Conservation (phyloP, 169 alveolate species). For the Cryptosporidium felis region DNA sequence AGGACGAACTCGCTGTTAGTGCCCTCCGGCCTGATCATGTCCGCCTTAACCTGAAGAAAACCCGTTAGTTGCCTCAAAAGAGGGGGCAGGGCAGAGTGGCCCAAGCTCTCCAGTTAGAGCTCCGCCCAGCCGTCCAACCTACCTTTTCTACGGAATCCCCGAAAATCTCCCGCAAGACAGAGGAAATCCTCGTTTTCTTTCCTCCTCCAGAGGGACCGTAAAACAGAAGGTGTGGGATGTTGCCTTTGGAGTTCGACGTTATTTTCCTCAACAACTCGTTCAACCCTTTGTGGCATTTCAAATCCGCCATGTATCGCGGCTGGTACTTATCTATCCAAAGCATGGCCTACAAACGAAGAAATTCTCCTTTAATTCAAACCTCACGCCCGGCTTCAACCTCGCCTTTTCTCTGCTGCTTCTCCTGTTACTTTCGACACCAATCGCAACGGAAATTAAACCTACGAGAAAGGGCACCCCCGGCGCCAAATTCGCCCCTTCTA, state of each 20-base stretch:
- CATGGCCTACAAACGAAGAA: conserved; percentile 67
- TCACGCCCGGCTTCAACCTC: too few species aligned
- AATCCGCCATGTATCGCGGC: conserved; percentile 86
- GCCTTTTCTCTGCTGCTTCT: too few species aligned
- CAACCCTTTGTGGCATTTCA: conserved; percentile 85
- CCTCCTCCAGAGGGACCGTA: conserved; percentile 99
- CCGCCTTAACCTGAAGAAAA: conserved; percentile 81
- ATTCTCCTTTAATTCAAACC: too few species aligned
- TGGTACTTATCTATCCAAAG: conserved; percentile 95
- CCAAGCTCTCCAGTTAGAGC: too few species aligned
- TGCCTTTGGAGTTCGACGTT: conserved; percentile 84
- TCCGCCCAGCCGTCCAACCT: too few species aligned
- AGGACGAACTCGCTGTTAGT: conserved; percentile 80
- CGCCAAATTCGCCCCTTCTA: too few species aligned
- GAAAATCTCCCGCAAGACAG: conserved; percentile 90
- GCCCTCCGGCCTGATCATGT: conserved; percentile 79
- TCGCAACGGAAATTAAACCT: too few species aligned
- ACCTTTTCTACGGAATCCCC: conserved; percentile 85
- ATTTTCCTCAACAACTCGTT: conserved; percentile 85
- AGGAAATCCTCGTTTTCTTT: conserved; percentile 92
- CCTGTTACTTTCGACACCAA: too few species aligned
- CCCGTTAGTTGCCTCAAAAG: too few species aligned
- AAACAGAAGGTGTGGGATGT: conserved; percentile 95
- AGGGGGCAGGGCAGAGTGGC: too few species aligned
- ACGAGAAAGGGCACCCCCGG: too few species aligned